Base-by-base conservation (phyloP, 495 filamentous ascomycete species). In the Entonaema liquescens region DNA sequence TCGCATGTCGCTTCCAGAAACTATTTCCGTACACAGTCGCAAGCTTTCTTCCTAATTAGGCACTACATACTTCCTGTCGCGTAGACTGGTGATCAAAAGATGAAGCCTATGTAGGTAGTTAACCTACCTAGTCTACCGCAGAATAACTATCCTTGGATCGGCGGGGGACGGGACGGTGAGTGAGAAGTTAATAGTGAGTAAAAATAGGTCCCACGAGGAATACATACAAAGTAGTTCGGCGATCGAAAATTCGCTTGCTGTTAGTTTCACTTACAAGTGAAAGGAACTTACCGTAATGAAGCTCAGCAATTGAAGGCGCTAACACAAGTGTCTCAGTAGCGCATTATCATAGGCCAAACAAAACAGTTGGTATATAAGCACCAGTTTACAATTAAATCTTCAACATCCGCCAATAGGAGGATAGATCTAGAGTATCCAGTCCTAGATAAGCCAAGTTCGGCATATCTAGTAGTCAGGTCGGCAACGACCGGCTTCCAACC, bases 401-500 rank as follows among this genome's bases (percentile, higher is more conserved):
- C 42, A 47, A 47, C 42, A 47, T 47, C 42, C 42, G 17, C 42
- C 42, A 47, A 47, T 47, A 47, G 42, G 42, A 47, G 42, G 17
- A 47, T 47, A 11, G 42, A 47, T 47, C 19, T 3, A 2, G 8
- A 47, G 42, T 8, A 47, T 23, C 17, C 31, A 33, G 11, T 23
- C 42, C 19, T 47, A 47, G 42, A 47, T 47, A 40, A 50, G 19
- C 29, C 26, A 11, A 33, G 9, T 17, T 19, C 52, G 26, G 52
- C 52, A 2, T 9, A 35, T 55, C 52, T 29, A 21, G 29, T 4
- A 57, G 23, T 58, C 2, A n/a, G 36, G 59, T 61, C 28, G 42
- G 59, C 40, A 44, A 33, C 59, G 40, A 21, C 59, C 56, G 38
- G 19, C 52, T 35, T 29, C 25, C 6, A 21, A 21, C 25, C 2